Percentiles rank a stretch among this genome's conserved stretches.
These are phyloP conservation scores for Heimioporus sp. DNA, from an alignment of 768 basidiomycete genomes.

Conservation along the genomic window DNA sequence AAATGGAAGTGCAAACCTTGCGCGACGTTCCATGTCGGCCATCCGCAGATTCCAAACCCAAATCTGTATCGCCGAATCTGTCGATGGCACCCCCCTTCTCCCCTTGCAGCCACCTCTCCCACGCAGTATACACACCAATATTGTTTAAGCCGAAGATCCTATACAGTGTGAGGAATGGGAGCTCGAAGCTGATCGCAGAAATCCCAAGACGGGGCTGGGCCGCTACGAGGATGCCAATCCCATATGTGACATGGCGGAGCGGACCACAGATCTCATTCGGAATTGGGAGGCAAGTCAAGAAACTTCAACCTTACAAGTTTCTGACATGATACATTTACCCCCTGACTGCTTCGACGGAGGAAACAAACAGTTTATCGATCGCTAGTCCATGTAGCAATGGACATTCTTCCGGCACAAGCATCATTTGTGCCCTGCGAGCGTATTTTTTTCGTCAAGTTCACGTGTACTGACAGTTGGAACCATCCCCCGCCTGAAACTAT, in stretches of 20 bases:
- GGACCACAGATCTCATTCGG: not conserved
- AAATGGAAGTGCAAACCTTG: too few relatives aligned
- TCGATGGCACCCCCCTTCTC: not conserved
- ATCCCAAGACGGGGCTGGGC: not conserved
- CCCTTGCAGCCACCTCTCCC: not conserved
- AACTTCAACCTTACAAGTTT: not conserved
- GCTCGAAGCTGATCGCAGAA: not conserved
- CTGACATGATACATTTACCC: too few relatives aligned
- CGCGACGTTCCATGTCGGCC: not conserved
- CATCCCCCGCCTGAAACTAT: too few relatives aligned
- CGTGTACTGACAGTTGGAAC: too few relatives aligned
- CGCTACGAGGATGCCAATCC: not conserved
- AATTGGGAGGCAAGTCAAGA: not conserved
- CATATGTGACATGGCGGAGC: not conserved
- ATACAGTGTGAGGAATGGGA: not conserved
- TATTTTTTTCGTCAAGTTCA: too few relatives aligned
- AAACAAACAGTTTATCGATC: constrained; percentile 14
- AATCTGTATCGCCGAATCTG: not conserved
- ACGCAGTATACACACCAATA: not conserved
- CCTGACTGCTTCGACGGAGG: not conserved
- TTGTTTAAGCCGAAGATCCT: too few relatives aligned
- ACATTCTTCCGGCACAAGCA: constrained; percentile 32
- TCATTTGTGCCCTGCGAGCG: constrained; percentile 34
- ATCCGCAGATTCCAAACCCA: not conserved
- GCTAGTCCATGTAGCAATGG: constrained; percentile 28